Percentiles rank a stretch among this genome's conserved stretches.
phyloP scores from a whole-genome alignment of 371 early-diverging fungal genomes.

The Apophysomyces variabilis region DNA sequence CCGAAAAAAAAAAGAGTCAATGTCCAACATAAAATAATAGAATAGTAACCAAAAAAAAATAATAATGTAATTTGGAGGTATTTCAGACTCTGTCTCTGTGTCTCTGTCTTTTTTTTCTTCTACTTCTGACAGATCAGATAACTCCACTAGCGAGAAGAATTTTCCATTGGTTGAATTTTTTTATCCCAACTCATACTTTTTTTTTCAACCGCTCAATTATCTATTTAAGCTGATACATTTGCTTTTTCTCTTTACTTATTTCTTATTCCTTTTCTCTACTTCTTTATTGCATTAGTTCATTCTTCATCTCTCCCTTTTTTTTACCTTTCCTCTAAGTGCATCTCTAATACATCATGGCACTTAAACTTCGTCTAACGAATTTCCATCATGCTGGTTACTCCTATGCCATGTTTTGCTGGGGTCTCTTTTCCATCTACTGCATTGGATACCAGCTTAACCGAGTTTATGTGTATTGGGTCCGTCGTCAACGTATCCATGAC shows the following conservation, averaged over 20 bases:
- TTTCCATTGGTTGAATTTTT: neutral
- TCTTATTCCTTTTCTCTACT: neutral
- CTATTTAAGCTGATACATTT: neutral
- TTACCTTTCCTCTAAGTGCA: neutral
- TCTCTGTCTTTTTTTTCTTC: too few species aligned
- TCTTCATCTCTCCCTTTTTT: neutral
- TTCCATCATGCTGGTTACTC: slow-evolving; percentile 34
- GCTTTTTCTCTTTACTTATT: neutral
- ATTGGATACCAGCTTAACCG: slow-evolving; percentile 38
- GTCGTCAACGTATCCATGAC: slow-evolving; percentile 26
- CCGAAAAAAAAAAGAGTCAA: neutral
- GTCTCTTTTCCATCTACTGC: slow-evolving; percentile 45
- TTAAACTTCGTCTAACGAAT: slow-evolving; percentile 15
- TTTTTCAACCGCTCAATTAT: neutral
- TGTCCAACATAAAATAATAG: neutral
- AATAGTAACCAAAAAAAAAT: neutral
- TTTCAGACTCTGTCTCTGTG: neutral
- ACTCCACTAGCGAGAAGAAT: neutral
- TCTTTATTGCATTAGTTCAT: slow-evolving; percentile 1
- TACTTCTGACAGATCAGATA: neutral
- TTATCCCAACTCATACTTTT: neutral
- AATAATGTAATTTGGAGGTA: neutral
- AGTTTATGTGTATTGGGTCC: slow-evolving; percentile 27
- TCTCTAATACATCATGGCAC: slow-evolving; percentile 16
- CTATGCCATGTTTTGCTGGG: slow-evolving; percentile 51